Conservation (phyloP, 768 basidiomycete species). For the Suillus ampliporus region DNA sequence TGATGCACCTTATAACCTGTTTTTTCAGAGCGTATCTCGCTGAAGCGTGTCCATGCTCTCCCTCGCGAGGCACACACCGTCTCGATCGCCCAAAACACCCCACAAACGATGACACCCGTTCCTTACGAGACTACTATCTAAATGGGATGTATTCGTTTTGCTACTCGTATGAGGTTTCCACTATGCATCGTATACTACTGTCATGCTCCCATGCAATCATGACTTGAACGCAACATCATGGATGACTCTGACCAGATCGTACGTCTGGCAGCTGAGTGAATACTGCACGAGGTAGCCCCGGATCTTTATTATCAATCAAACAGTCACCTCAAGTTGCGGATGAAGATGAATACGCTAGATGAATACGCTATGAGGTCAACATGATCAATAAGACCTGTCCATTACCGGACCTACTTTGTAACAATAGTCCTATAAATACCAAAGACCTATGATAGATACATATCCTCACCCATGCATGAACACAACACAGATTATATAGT, state of each 20-base stretch:
- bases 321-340: neutral
- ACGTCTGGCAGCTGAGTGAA: neutral
- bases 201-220: constrained; percentile 28
- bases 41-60: constrained; percentile 85
- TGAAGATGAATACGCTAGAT: too few relatives aligned
- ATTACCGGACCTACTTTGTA: constrained; percentile 1
- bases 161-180: constrained; percentile 11
- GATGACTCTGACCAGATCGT: neutral
- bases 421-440: neutral
- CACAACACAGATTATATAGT: neutral
- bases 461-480: neutral
- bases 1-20: neutral
- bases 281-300: neutral
- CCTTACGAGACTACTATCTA: constrained; percentile 98
- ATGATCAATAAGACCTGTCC: neutral
- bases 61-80: constrained; percentile 84
- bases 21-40: constrained; percentile 72
- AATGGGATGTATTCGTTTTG: constrained; percentile 36
- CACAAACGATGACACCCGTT: constrained; percentile 92
- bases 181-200: constrained; percentile 26
- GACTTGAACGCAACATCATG: constrained; percentile 15
- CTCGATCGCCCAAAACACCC: constrained; percentile 72
- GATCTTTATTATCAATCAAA: neutral
- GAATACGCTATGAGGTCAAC: too few relatives aligned
- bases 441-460: neutral